Evolutionary conservation across 352 stramenopile genomes (phyloP).

Genomic region (Phytopythium litorale): DNA sequence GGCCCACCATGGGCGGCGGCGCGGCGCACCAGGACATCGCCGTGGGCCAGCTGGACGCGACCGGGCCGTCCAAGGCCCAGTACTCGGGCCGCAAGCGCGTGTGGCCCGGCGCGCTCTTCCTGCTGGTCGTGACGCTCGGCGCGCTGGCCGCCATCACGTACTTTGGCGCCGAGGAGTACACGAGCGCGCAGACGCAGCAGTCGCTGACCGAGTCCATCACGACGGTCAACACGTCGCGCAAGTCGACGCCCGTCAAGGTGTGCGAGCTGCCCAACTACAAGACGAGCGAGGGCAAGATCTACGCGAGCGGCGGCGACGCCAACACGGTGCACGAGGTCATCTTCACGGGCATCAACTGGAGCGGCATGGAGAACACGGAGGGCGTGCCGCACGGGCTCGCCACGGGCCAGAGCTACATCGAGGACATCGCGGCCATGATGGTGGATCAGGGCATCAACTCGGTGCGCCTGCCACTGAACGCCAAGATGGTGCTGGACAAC

Average conservation of each 20-base stretch:
- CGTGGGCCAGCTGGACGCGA: slow-evolving; percentile 62
- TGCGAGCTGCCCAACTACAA: slow-evolving; percentile 74
- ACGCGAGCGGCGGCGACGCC: slow-evolving; percentile 45
- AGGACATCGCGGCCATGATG: slow-evolving; percentile 66
- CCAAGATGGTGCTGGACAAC: slow-evolving; percentile 81
- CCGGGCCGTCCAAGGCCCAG: slow-evolving; percentile 19
- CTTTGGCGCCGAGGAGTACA: slow-evolving; percentile 57
- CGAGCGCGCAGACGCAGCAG: slow-evolving; percentile 63
- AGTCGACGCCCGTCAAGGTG: slow-evolving; percentile 43
- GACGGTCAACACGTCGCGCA: slow-evolving; percentile 21
- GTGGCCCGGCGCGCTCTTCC: slow-evolving; percentile 73
- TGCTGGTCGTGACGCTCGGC: slow-evolving; percentile 47
- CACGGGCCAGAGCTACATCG: slow-evolving; percentile 58
- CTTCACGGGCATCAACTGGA: slow-evolving; percentile 88
- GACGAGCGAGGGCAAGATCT: slow-evolving; percentile 53
- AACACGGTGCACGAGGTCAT: slow-evolving; percentile 56
- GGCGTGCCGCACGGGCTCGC: slow-evolving; percentile 74
- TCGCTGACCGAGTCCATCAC: slow-evolving; percentile 47
- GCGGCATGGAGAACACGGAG: slow-evolving; percentile 80
- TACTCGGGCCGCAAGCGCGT: slow-evolving; percentile 72
- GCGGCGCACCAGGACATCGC: slow-evolving; percentile 63
- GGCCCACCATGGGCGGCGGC: slow-evolving; percentile 15
- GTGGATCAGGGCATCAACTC: slow-evolving; percentile 68
- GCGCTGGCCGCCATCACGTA: slow-evolving; percentile 56
- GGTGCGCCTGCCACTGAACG: slow-evolving; percentile 74